Evolutionary conservation across 371 early-diverging fungal genomes (phyloP), one percentile per base, ranked within the genome.

Genomic region (Amoeboaphelidium occidentale): DNA sequence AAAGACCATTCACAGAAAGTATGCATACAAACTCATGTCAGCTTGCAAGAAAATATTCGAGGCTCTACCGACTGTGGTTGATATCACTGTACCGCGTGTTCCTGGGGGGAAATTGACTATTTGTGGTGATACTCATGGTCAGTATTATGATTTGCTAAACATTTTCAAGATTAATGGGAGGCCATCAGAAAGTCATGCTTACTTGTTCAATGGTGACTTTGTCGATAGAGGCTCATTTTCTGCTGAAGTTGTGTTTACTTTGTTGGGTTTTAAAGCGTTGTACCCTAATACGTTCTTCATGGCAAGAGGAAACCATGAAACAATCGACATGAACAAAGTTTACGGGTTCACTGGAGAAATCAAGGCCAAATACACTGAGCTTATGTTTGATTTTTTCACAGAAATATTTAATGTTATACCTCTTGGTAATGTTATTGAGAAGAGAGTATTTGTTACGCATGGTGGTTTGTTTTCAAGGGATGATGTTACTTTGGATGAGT

Each of bases 81-180:
- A 92, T 55, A 70, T 92, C 25, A 55, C 59, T 0, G 74, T 93
- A 4, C 85, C 62, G 13, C 76, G 71, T 52, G 65, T 69, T 46
- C 39, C 39, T 17, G 39, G 39, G 17, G 17, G 10, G 17, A 74
- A 68, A 50, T 43, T 93, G 27, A 92, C 87, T 1, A 82, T 97
- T 3, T 96, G 97, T 64, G 99, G 99, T 48, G 99, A 99, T 62
- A 89, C 91, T 23, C 99, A 99, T 58, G 99, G 97, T 3, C 97
- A 98, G 74, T 99, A 75, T 64, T 97, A 94, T 59, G 97, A 97
- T 52, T 74, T 94, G 54, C 65, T 88, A 47, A 78, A 94, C 59
- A 90, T 94, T 32, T 90, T 94, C 58, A 70, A 85, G 43, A 66
- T 72, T 52, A 88, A 89, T 62, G 93, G 93, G 2, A 68, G 74